These are phyloP conservation scores for Udeniomyces megalosporus DNA, from an alignment of 768 basidiomycete species.

Conservation along the genomic window DNA sequence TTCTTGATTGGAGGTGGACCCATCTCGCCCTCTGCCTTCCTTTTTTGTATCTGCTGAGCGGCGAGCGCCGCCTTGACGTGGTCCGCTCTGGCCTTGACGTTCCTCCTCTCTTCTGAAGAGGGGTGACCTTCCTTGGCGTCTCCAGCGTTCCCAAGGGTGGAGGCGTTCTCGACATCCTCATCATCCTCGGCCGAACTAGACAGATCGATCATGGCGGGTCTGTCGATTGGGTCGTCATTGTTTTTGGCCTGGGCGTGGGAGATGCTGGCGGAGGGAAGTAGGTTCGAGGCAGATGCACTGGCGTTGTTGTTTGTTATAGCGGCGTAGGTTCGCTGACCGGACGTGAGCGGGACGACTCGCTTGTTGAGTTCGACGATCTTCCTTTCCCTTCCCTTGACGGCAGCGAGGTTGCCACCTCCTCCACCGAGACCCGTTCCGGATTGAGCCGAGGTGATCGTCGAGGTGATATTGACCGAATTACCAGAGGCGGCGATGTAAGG, in stretches of 20 bases:
- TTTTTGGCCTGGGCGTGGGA: background rate
- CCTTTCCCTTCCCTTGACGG: constrained; percentile 20
- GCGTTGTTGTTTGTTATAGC: constrained; percentile 7
- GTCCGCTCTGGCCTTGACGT: constrained; percentile 22
- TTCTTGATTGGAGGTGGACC: constrained; percentile 17
- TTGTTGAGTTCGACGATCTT: constrained; percentile 28
- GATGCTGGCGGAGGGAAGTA: background rate
- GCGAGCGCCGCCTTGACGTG: constrained; percentile 19
- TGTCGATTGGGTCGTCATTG: too few relatives aligned
- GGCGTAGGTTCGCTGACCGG: constrained; percentile 10
- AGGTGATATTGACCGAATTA: constrained; percentile 84
- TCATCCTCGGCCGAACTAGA: background rate
- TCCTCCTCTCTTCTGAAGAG: background rate
- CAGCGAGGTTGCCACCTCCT: constrained; percentile 12
- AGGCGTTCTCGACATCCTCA: constrained; percentile 10
- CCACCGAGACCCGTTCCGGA: constrained; percentile 23
- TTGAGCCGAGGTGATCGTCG: constrained; percentile 59
- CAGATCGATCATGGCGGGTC: constrained; percentile 7
- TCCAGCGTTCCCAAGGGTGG: too few relatives aligned
- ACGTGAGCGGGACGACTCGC: constrained; percentile 18
- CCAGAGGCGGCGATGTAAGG: constrained; percentile 81
- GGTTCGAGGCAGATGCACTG: background rate
- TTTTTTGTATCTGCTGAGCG: background rate
- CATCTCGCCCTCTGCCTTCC: background rate
- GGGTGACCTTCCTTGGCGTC: constrained; percentile 18